Conservation (phyloP, 2,329 filamentous ascomycete genomes). For the Daldinia sp. region DNA sequence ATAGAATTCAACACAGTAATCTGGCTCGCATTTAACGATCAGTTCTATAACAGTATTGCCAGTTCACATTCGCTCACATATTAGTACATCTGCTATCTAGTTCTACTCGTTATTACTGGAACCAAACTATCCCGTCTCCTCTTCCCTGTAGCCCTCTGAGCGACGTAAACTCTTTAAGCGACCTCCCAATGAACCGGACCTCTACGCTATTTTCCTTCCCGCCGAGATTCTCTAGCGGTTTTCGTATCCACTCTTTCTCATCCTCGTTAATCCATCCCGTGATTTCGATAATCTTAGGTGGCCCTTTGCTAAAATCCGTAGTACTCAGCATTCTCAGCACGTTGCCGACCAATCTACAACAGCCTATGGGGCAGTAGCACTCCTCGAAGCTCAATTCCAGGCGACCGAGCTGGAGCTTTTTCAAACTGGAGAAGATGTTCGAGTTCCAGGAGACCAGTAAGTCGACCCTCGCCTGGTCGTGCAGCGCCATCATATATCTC, state of each 20-base stretch:
- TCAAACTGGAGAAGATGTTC: neutral
- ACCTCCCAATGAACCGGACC: constrained; percentile 1
- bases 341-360: constrained; percentile 8
- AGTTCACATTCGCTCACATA: too few species aligned
- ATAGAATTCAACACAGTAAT: too few species aligned
- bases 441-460: neutral
- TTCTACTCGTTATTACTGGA: too few species aligned
- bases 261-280: constrained; percentile 9
- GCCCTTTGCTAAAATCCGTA: neutral
- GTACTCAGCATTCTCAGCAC: neutral
- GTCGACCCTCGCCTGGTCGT: too few species aligned
- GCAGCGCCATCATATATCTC: neutral
- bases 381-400: constrained; percentile 15
- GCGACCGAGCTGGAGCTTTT: neutral
- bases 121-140: too few species aligned
- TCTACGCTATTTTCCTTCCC: neutral
- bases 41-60: neutral
- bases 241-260: neutral
- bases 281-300: constrained; percentile 6
- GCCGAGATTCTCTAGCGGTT: too few species aligned
- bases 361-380: constrained; percentile 23
- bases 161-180: neutral
- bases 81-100: too few species aligned
- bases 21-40: too few species aligned
- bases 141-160: too few species aligned